A percentile compares a stretch with the other conserved stretches of the same genome.
phyloP scores from a whole-genome alignment of 805 yeast species.

The Pichia membranifaciens region DNA sequence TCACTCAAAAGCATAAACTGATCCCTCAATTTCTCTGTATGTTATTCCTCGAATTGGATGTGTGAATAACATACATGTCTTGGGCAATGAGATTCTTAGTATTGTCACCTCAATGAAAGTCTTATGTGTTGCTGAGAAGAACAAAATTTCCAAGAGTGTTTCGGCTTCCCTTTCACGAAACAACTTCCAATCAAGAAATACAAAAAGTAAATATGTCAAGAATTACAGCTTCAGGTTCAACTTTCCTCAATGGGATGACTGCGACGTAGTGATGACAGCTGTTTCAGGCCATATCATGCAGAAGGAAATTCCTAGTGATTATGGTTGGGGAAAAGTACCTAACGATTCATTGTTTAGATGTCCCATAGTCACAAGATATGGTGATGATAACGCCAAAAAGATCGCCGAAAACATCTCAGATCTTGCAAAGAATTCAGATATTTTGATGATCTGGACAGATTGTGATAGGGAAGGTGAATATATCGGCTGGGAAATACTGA shows the following conservation, averaged over 20 bases:
- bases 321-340: conserved; percentile 58
- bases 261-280: conserved; percentile 85
- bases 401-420: conserved; percentile 60
- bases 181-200: conserved; percentile 32
- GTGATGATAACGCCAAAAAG: conserved; percentile 26
- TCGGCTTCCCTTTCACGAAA: conserved; percentile 58
- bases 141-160: conserved; percentile 86
- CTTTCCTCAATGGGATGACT: conserved; percentile 55
- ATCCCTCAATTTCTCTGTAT: too few species aligned
- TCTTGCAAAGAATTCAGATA: conserved; percentile 56
- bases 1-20: too few species aligned
- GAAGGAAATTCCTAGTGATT: conserved; percentile 57
- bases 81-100: too few species aligned
- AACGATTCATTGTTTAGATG: conserved; percentile 69
- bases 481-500: conserved; percentile 77
- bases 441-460: conserved; percentile 94
- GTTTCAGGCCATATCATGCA: conserved; percentile 81
- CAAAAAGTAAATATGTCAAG: conserved; percentile 57
- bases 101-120: conserved; percentile 64
- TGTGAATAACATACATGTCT: too few species aligned
- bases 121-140: conserved; percentile 95
- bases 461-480: conserved; percentile 96
- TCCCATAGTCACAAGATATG: conserved; percentile 30
- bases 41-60: too few species aligned
- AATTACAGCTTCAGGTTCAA: conserved; percentile 73